phyloP scores from a whole-genome alignment of 148 eudicot genomes.

The Spergularia marina region DNA sequence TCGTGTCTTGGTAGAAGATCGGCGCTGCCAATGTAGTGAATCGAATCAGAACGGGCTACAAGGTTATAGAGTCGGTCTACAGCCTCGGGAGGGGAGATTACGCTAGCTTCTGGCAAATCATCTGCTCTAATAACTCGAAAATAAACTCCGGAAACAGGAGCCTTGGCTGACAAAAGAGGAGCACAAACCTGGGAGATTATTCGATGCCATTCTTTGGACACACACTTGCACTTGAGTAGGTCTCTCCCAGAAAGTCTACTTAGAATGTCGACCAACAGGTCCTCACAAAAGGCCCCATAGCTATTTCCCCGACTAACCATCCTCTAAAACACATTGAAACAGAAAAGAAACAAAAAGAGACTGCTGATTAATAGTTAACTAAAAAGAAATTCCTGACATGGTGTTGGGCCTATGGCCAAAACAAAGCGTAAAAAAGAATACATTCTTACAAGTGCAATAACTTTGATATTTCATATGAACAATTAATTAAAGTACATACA shows the following conservation, averaged over 20 bases:
- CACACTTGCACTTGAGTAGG: conserved; percentile 10
- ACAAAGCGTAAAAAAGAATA: no score
- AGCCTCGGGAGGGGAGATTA: background rate
- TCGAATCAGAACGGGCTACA: background rate
- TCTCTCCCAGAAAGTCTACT: conserved; percentile 1
- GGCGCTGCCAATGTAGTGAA: background rate
- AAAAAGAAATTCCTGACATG: no score
- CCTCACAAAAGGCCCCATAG: background rate
- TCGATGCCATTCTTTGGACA: conserved; percentile 16
- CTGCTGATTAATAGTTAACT: no score
- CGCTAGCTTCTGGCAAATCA: background rate
- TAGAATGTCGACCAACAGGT: background rate
- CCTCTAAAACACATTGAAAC: no score
- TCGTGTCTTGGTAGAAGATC: background rate
- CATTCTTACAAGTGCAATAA: no score
- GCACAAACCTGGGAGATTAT: conserved; percentile 6
- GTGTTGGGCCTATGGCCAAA: no score
- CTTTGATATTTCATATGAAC: no score
- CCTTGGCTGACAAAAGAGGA: background rate
- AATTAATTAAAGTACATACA: no score
- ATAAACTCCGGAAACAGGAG: conserved; percentile 12
- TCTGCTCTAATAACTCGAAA: background rate
- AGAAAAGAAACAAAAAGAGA: no score
- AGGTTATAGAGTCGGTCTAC: background rate
- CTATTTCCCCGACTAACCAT: background rate